Percentiles rank a stretch among this genome's conserved stretches.
phyloP scores from a whole-genome alignment of 768 basidiomycete species.

The Plicaturopsis crispa region DNA sequence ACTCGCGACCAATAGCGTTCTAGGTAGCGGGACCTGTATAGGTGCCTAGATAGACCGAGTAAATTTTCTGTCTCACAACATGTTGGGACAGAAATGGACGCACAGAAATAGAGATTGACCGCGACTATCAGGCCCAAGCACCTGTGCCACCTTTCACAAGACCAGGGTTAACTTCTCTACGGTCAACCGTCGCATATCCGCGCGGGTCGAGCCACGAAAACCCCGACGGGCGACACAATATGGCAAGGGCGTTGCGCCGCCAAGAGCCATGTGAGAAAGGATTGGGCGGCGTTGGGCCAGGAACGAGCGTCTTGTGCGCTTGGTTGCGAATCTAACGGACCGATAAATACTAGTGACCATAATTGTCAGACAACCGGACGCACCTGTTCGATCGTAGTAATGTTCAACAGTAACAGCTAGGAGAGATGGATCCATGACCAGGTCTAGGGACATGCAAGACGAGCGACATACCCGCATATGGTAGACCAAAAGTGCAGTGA shows the following conservation, averaged over 20 bases:
- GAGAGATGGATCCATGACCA: slow-evolving; percentile 5
- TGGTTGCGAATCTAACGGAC: slow-evolving; percentile 69
- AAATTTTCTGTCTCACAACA: neutral
- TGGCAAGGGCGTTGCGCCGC: slow-evolving; percentile 64
- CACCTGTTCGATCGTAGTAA: slow-evolving; percentile 96
- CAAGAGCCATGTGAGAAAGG: slow-evolving; percentile 81
- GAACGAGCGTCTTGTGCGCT: slow-evolving; percentile 64
- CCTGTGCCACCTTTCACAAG: no score
- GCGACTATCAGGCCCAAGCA: no score
- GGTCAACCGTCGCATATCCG: slow-evolving; percentile 61
- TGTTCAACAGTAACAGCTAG: slow-evolving; percentile 75
- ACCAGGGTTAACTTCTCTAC: slow-evolving; percentile 73
- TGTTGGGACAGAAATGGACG: no score
- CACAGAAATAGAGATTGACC: no score
- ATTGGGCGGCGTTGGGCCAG: slow-evolving; percentile 65
- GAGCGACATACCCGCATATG: slow-evolving; percentile 68
- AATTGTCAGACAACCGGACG: slow-evolving; percentile 15
- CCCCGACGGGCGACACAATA: slow-evolving; percentile 75
- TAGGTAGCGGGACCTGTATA: no score
- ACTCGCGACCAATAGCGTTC: no score
- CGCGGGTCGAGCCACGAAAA: slow-evolving; percentile 71
- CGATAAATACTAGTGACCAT: slow-evolving; percentile 7
- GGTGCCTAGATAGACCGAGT: no score
- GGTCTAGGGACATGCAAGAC: neutral
- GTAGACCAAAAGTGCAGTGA: slow-evolving; percentile 71